Base-by-base conservation (phyloP, 805 yeast species). In the Lipomyces anomalus region DNA sequence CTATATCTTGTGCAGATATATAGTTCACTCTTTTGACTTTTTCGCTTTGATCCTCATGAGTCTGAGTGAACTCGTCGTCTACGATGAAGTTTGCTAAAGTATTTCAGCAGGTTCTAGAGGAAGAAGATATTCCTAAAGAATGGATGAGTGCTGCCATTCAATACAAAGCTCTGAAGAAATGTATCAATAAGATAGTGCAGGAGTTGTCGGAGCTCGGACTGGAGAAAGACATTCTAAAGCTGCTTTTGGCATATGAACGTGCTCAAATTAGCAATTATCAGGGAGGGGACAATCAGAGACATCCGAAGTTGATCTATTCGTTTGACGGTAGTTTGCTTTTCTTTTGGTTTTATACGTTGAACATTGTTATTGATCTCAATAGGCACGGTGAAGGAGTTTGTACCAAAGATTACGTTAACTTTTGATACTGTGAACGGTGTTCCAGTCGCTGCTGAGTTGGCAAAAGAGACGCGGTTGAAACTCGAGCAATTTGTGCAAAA, bases 51-150 rank as follows among this genome's bases (percentile, higher is more conserved):
- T n/a, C n/a, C n/a, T n/a, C n/a, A n/a, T n/a, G n/a, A n/a, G n/a
- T n/a, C n/a, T n/a, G n/a, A n/a, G n/a, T n/a, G n/a, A n/a, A n/a
- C n/a, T n/a, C n/a, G n/a, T n/a, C n/a, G n/a, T n/a, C 40, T 7
- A 23, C 43, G 21, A 84, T 84, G 90, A 84, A 83, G 71, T 83
- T 84, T 60, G 89, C 86, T 3, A 84, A 83, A 60, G 73, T 75
- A 4, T 74, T 80, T 46, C 82, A 83, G 58, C 77, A 80, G 55
- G 74, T 79, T 2, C 69, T 84, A 21, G 68, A 68, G 30, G 80
- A 75, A 44, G 82, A 79, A 40, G 71, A 73, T 2, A 68, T 82
- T 13, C 90, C 90, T 4, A 69, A 67, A 22, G 81, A 77, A 20
- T 83, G 92, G 92, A 66, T 75, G 0, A 73, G 69, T 23, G 73